These are phyloP conservation scores for Coemansia aciculifera DNA, from an alignment of 192 early-diverging fungal genomes.

Conservation along the genomic window DNA sequence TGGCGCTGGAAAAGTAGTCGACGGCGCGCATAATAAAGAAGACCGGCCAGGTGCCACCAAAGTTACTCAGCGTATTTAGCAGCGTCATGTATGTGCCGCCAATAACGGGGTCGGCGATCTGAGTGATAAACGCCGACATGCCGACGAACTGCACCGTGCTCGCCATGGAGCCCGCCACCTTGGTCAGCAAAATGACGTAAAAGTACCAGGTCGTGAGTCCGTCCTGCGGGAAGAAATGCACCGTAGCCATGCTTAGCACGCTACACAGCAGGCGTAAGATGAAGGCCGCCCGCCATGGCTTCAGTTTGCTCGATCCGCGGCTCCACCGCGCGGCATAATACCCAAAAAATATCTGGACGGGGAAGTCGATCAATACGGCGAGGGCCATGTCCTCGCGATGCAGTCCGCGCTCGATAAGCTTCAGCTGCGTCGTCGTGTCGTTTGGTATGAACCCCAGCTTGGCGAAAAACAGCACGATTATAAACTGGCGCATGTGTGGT, in stretches of 20 bases:
- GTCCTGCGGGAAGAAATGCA: conserved; percentile 72
- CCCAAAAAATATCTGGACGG: conserved; percentile 94
- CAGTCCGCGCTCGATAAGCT: conserved; percentile 93
- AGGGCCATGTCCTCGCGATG: conserved; percentile 93
- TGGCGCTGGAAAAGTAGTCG: conserved; percentile 83
- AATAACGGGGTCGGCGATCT: conserved; percentile 93
- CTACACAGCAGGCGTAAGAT: conserved; percentile 81
- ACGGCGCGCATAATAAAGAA: conserved; percentile 92
- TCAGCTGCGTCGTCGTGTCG: conserved; percentile 91
- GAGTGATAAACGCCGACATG: conserved; percentile 91
- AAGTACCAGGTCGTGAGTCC: conserved; percentile 72
- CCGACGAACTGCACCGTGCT: conserved; percentile 96
- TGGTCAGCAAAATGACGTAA: conserved; percentile 71
- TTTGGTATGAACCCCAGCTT: conserved; percentile 97
- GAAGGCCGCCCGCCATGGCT: conserved; percentile 92
- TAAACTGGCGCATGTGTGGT: conserved; percentile 84
- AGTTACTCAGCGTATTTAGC: conserved; percentile 92
- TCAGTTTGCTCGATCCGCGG: conserved; percentile 76
- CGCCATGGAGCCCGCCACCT: conserved; percentile 83
- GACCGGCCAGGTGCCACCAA: conserved; percentile 96
- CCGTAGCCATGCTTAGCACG: conserved; percentile 79
- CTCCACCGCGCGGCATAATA: conserved; percentile 98
- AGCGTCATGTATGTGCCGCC: conserved; percentile 89
- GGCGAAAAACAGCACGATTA: conserved; percentile 75
- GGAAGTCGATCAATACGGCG: conserved; percentile 93